Base-by-base conservation (phyloP, 2,329 filamentous ascomycete genomes). In the Cercospora sesami region DNA sequence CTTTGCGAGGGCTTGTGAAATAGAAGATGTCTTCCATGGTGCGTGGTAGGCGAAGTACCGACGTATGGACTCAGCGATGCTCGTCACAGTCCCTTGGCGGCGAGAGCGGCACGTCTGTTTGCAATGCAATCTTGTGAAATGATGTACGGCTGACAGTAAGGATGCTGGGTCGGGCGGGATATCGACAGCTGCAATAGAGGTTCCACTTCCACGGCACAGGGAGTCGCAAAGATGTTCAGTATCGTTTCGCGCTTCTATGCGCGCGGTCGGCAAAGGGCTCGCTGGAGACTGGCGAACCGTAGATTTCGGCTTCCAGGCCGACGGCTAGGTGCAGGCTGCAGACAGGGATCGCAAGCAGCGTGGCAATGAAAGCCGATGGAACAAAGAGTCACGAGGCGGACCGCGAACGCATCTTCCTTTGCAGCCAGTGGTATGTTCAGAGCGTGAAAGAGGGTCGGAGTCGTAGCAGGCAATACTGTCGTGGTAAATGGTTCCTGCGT, bases 21-120 rank as follows among this genome's bases (percentile, higher is more conserved):
- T 74, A 73, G 66, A 74, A 75, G 62, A 76, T 70, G 61, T 72
- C 69, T 28, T 61, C 69, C 70, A 72, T 74, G 48, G 39, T 63
- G 53, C 26, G 53, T 33, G 26, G 53, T 21, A 58, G 26, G 16
- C 30, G 14, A 61, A 23, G n/a, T 23, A 48, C 16, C 53, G 63
- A 39, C 21, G 57, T 48, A 68, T 58, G 63, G 45, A 36, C 30
- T 62, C 59, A 63, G 60, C 39, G 31, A 31, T 39, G 53, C 33
- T 64, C 53, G 45, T 45, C 26, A 53, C 59, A 31, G 48, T 53
- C 64, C 60, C 42, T 55, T 66, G 55, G 64, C 48, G 59, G 53
- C 55, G 33, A 21, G 31, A 57, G 45, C 53, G 62, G 36, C 16
- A 26, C 33, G 14, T 61, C 9, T 28, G 53, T 55, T 48, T 68